Conservation (phyloP, 257 asterid species). For the Misopates orontium region DNA sequence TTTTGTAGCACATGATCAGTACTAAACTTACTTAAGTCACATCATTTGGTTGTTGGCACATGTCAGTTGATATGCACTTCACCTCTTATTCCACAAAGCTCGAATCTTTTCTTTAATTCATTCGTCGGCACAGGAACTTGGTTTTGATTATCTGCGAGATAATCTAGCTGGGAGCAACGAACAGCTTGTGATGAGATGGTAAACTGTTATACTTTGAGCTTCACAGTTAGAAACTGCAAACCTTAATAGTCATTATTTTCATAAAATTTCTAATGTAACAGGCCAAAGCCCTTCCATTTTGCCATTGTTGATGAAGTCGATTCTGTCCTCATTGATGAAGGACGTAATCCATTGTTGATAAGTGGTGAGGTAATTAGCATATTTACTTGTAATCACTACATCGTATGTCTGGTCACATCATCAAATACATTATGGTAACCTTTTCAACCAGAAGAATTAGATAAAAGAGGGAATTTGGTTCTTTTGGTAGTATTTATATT, state of each 20-base stretch:
- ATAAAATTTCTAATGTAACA: conserved; percentile 40
- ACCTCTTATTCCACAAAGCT: conserved; percentile 14
- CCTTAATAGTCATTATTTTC: conserved; percentile 14
- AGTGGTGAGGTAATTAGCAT: conserved; percentile 81
- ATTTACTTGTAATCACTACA: conserved; percentile 21
- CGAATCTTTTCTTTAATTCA: conserved; percentile 18
- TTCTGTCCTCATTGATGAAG: conserved; percentile 97
- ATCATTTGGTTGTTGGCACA: conserved; percentile 4
- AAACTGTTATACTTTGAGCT: conserved; percentile 26
- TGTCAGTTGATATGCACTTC: conserved; percentile 12
- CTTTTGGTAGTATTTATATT: background rate
- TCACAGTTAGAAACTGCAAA: conserved; percentile 18
- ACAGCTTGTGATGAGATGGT: conserved; percentile 98
- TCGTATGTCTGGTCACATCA: background rate
- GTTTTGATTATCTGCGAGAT: conserved; percentile 96
- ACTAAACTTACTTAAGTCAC: conserved; percentile 1
- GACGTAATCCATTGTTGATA: conserved; percentile 92
- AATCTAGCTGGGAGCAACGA: conserved; percentile 73
- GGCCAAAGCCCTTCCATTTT: conserved; percentile 98
- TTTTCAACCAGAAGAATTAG: background rate
- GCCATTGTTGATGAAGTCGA: conserved; percentile 98
- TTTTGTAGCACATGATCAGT: conserved; percentile 9
- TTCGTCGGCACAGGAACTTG: conserved; percentile 73
- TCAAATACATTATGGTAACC: background rate
- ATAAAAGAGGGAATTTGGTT: background rate